phyloP scores from a whole-genome alignment of 2,329 filamentous ascomycete genomes.

The Paecilomyces fulvus region DNA sequence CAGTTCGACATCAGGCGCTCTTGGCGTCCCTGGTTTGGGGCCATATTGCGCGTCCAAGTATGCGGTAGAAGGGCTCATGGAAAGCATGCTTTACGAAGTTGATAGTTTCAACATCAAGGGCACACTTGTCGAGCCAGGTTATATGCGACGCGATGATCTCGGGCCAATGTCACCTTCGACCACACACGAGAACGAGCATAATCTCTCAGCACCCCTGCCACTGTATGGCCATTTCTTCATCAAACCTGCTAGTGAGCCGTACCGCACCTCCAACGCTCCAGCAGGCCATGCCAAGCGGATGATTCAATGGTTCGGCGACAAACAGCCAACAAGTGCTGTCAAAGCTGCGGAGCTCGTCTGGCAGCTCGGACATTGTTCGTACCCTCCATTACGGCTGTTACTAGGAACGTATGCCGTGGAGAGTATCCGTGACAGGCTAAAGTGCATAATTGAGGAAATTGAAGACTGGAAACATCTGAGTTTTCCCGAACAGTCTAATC shows the following conservation, averaged over 20 bases:
- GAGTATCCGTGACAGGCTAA: slow-evolving; percentile 80
- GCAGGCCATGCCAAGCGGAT: slow-evolving; percentile 83
- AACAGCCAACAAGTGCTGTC: slow-evolving; percentile 84
- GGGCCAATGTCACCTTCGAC: slow-evolving; percentile 21
- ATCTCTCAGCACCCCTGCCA: slow-evolving; percentile 49
- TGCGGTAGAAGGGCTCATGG: slow-evolving; percentile 88
- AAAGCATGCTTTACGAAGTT: slow-evolving; percentile 94
- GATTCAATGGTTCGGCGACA: slow-evolving; percentile 88
- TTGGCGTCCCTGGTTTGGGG: slow-evolving; percentile 87
- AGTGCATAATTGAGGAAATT: slow-evolving; percentile 88
- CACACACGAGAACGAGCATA: slow-evolving; percentile 18
- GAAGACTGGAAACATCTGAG: slow-evolving; percentile 88
- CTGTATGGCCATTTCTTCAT: slow-evolving; percentile 90
- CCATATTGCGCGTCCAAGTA: slow-evolving; percentile 97
- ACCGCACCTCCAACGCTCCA: slow-evolving; percentile 67
- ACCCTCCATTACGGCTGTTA: slow-evolving; percentile 77
- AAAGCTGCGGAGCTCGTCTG: slow-evolving; percentile 91
- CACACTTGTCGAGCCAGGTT: slow-evolving; percentile 82
- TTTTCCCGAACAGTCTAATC: slow-evolving; percentile 41
- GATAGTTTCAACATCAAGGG: slow-evolving; percentile 88
- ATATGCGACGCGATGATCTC: slow-evolving; percentile 74
- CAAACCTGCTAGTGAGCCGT: slow-evolving; percentile 74
- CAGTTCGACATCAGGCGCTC: slow-evolving; percentile 79
- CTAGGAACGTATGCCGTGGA: slow-evolving; percentile 92
- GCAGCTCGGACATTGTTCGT: slow-evolving; percentile 92